Evolutionary conservation across 768 basidiomycete genomes (phyloP).

Genomic region (Mycena galopus): DNA sequence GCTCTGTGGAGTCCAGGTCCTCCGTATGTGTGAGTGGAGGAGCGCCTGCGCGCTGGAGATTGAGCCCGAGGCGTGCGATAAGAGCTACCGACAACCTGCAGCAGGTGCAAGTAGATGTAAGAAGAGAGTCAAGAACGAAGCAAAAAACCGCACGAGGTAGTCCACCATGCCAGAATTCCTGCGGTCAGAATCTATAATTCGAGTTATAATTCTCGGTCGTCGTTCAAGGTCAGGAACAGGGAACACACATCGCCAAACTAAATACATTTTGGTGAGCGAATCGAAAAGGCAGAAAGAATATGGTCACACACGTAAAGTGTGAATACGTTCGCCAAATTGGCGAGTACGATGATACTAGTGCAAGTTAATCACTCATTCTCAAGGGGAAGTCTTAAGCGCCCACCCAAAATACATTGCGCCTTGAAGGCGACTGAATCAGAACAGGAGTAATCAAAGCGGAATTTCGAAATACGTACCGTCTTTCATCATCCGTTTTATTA

Average conservation of each 20-base stretch:
- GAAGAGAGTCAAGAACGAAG: background rate
- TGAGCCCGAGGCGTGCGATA: conserved; percentile 7
- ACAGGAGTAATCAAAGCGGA: background rate
- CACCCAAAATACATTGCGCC: conserved; percentile 7
- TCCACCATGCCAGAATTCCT: conserved; percentile 2
- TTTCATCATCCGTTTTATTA: conserved; percentile 10
- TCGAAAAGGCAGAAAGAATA: conserved; percentile 1
- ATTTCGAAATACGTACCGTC: conserved; percentile 6
- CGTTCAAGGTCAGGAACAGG: background rate
- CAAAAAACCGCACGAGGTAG: background rate
- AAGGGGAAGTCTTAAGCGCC: background rate
- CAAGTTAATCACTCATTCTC: conserved; percentile 1
- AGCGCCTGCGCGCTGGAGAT: conserved; percentile 3
- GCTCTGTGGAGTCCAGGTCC: conserved; percentile 6
- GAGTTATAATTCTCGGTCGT: background rate
- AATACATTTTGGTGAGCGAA: conserved; percentile 2
- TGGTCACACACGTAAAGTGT: conserved; percentile 1
- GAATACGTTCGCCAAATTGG: conserved; percentile 5
- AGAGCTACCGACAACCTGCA: conserved; percentile 1
- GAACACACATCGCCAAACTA: conserved; percentile 5
- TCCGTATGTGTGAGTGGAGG: background rate
- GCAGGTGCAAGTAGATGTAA: conserved; percentile 5
- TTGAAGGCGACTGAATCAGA: conserved; percentile 2
- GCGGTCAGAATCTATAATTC: conserved; percentile 3
- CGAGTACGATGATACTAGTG: background rate